Evolutionary conservation across 2,329 filamentous ascomycete genomes (phyloP).

Genomic region (Alternaria atra): DNA sequence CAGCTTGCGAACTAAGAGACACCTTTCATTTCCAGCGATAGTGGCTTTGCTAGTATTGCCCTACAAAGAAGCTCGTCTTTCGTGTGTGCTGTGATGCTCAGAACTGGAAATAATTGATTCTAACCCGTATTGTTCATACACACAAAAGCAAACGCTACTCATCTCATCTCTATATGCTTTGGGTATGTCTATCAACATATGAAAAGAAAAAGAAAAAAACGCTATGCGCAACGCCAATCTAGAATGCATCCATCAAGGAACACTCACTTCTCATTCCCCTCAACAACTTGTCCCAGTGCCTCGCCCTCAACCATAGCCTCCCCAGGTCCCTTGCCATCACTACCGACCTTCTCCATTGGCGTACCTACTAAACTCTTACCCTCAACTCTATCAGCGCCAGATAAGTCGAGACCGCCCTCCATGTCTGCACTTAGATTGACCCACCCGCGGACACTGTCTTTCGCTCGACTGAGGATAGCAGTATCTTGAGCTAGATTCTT

Average conservation of each 20-base stretch:
- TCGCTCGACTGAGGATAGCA: constrained; percentile 41
- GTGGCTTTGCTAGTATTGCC: neutral
- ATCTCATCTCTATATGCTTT: neutral
- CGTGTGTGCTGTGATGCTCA: too few relatives aligned
- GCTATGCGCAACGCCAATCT: neutral
- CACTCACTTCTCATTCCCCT: constrained; percentile 17
- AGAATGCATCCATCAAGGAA: neutral
- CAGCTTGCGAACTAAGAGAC: too few relatives aligned
- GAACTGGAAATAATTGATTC: too few relatives aligned
- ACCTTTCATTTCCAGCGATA: neutral
- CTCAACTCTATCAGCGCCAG: neutral
- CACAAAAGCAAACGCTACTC: neutral
- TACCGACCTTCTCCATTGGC: constrained; percentile 13
- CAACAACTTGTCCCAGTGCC: constrained; percentile 45
- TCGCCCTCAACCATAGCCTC: constrained; percentile 49
- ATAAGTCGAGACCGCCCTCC: constrained; percentile 1
- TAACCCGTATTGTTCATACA: too few relatives aligned
- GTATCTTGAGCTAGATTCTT: constrained; percentile 36
- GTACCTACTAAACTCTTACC: constrained; percentile 16
- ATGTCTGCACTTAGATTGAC: constrained; percentile 32
- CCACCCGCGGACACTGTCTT: constrained; percentile 48
- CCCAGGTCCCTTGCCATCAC: constrained; percentile 24
- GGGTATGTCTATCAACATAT: neutral
- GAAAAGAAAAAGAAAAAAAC: neutral
- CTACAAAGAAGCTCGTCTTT: neutral